phyloP scores from a whole-genome alignment of 1,284 basidiomycete genomes.

The Flammula alnicola region DNA sequence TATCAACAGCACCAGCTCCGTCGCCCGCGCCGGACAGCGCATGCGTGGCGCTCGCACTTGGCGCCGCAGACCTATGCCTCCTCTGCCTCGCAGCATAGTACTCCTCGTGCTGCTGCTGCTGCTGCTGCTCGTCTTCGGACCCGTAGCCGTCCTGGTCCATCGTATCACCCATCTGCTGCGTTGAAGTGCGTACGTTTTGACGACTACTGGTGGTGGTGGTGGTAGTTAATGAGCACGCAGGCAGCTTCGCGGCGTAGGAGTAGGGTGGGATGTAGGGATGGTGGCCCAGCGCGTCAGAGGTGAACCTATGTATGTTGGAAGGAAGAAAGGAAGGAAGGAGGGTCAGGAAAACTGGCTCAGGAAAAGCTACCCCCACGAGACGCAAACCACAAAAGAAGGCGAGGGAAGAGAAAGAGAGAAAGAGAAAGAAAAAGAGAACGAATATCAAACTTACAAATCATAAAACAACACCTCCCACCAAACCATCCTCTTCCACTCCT shows the following conservation, averaged over 20 bases:
- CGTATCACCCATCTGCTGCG: too few relatives aligned
- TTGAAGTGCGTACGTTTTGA: too few relatives aligned
- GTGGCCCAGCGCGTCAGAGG: slow-evolving; percentile 67
- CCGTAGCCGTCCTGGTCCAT: slow-evolving; percentile 9
- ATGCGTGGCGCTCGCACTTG: background rate
- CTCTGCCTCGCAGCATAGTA: slow-evolving; percentile 20
- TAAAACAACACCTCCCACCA: slow-evolving; percentile 81
- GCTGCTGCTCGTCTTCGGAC: background rate
- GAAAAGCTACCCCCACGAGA: too few relatives aligned
- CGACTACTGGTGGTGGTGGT: background rate
- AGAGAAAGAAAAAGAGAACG: slow-evolving; percentile 7
- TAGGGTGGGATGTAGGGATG: slow-evolving; percentile 58
- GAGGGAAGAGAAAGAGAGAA: slow-evolving; percentile 2
- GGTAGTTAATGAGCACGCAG: slow-evolving; percentile 42
- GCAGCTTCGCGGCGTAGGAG: slow-evolving; percentile 51
- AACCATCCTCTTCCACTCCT: slow-evolving; percentile 61
- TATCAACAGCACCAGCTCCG: slow-evolving; percentile 5
- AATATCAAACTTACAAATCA: slow-evolving; percentile 74
- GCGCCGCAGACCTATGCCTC: too few relatives aligned
- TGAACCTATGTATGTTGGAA: slow-evolving; percentile 57
- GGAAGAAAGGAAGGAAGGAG: too few relatives aligned
- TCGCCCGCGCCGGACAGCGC: background rate
- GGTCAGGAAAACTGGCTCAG: too few relatives aligned
- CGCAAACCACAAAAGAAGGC: too few relatives aligned
- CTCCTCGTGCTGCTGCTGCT: background rate